These are phyloP conservation scores for Hemileia vastatrix DNA, from an alignment of 1,284 basidiomycete genomes.

Conservation along the genomic window DNA sequence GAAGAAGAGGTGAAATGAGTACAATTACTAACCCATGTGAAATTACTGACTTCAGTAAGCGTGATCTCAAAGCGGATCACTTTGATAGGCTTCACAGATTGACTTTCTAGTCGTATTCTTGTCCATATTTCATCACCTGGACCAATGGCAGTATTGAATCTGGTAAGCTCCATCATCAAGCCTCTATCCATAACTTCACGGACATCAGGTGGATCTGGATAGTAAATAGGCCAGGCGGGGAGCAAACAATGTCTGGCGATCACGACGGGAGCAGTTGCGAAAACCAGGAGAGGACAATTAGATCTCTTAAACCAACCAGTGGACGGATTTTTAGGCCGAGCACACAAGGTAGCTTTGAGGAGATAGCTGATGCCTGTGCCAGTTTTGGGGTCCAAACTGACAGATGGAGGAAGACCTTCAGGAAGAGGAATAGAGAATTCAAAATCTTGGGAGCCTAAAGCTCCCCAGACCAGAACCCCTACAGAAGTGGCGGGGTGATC, in stretches of 20 bases:
- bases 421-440: slow-evolving; percentile 25
- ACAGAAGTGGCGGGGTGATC: neutral
- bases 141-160: neutral
- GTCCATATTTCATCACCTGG: slow-evolving; percentile 9
- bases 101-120: slow-evolving; percentile 6
- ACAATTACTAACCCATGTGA: neutral
- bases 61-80: slow-evolving; percentile 6
- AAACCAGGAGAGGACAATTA: slow-evolving; percentile 14
- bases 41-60: neutral
- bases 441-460: slow-evolving; percentile 12
- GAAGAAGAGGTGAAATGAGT: neutral
- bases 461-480: neutral
- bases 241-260: slow-evolving; percentile 25
- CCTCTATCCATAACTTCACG: neutral
- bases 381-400: slow-evolving; percentile 22
- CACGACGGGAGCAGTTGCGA: slow-evolving; percentile 7
- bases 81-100: slow-evolving; percentile 5
- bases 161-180: neutral
- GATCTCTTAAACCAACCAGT: slow-evolving; percentile 6
- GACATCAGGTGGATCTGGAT: neutral
- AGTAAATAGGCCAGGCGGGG: slow-evolving; percentile 27
- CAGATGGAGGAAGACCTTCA: slow-evolving; percentile 23
- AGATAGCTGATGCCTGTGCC: slow-evolving; percentile 25
- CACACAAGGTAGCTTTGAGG: slow-evolving; percentile 24
- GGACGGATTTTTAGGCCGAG: slow-evolving; percentile 5